phyloP scores from a whole-genome alignment of 2,329 filamentous ascomycete genomes.

The Epichloe hybrida region DNA sequence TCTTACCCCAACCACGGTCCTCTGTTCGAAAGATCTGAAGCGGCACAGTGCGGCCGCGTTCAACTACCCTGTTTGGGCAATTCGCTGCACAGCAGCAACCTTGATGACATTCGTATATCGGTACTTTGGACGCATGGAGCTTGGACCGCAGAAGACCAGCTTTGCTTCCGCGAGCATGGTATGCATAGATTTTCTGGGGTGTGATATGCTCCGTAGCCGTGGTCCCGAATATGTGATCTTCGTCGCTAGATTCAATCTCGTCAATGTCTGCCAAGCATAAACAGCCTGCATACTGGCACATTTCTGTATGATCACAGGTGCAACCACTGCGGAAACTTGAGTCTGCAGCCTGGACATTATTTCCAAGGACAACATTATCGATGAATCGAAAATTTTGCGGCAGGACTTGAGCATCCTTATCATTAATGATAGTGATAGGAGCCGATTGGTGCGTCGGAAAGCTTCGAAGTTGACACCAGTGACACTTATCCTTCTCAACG shows the following conservation, averaged over 20 bases:
- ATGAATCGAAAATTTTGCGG: slow-evolving; percentile 59
- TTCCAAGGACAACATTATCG: slow-evolving; percentile 41
- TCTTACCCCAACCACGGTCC: slow-evolving; percentile 61
- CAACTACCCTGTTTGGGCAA: slow-evolving; percentile 67
- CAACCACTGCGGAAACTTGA: slow-evolving; percentile 57
- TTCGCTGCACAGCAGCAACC: slow-evolving; percentile 49
- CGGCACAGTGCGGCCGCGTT: slow-evolving; percentile 55
- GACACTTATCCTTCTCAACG: slow-evolving; percentile 33
- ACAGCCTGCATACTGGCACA: slow-evolving; percentile 56
- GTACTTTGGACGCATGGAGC: slow-evolving; percentile 38
- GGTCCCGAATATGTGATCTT: slow-evolving; percentile 10
- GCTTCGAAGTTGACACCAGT: slow-evolving; percentile 46
- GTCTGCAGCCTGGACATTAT: slow-evolving; percentile 46
- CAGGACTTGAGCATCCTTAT: slow-evolving; percentile 39
- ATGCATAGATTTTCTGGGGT: slow-evolving; percentile 40
- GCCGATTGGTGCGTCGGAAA: slow-evolving; percentile 34
- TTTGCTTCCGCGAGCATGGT: slow-evolving; percentile 41
- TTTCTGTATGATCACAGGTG: slow-evolving; percentile 44
- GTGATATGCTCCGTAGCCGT: slow-evolving; percentile 14
- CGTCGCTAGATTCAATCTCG: slow-evolving; percentile 5
- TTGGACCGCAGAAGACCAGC: slow-evolving; percentile 38
- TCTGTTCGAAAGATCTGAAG: slow-evolving; percentile 65
- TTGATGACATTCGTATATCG: slow-evolving; percentile 71
- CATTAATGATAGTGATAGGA: slow-evolving; percentile 53
- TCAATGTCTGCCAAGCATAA: slow-evolving; percentile 54